These are phyloP conservation scores for Sphagnum contortum DNA, from an alignment of 225 moss, liverwort and hornwort genomes.

Conservation along the genomic window DNA sequence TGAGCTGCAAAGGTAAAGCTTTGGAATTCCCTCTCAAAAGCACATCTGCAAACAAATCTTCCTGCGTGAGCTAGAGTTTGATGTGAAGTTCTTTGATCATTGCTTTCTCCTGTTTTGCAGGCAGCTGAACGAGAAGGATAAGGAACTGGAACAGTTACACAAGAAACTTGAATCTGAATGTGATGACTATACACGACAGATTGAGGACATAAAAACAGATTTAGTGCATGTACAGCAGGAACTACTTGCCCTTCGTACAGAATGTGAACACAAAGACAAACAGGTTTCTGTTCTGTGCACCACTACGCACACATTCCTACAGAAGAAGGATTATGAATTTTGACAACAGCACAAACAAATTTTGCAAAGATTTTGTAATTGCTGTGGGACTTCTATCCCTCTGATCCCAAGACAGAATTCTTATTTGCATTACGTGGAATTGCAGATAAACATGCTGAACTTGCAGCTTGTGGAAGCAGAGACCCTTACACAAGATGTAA, in stretches of 20 bases:
- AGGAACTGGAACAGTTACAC: conserved; percentile 36
- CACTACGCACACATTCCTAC: not conserved
- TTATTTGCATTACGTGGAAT: too few species aligned
- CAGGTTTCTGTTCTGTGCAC: conserved; percentile 3
- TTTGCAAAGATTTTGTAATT: not conserved
- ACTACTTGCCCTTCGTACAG: conserved; percentile 15
- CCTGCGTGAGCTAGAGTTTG: too few species aligned
- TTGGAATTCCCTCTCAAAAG: too few species aligned
- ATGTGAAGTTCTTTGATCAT: too few species aligned
- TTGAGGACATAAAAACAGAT: too few species aligned
- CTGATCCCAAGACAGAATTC: not conserved
- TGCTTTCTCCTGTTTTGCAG: conserved; percentile 2
- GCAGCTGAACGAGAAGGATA: conserved; percentile 44
- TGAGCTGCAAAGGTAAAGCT: conserved; percentile 35
- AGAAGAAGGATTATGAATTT: not conserved
- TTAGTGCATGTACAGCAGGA: too few species aligned
- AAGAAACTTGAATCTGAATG: conserved; percentile 30
- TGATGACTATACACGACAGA: too few species aligned
- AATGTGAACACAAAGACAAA: conserved; percentile 46
- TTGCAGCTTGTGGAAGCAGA: conserved; percentile 30
- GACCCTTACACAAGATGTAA: conserved; percentile 45
- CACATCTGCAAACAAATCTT: too few species aligned
- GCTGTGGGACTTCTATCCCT: not conserved
- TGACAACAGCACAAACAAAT: not conserved
- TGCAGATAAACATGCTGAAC: conserved; percentile 27